Evolutionary conservation across 768 basidiomycete species (phyloP).

Genomic region (Termitomyces sp.): DNA sequence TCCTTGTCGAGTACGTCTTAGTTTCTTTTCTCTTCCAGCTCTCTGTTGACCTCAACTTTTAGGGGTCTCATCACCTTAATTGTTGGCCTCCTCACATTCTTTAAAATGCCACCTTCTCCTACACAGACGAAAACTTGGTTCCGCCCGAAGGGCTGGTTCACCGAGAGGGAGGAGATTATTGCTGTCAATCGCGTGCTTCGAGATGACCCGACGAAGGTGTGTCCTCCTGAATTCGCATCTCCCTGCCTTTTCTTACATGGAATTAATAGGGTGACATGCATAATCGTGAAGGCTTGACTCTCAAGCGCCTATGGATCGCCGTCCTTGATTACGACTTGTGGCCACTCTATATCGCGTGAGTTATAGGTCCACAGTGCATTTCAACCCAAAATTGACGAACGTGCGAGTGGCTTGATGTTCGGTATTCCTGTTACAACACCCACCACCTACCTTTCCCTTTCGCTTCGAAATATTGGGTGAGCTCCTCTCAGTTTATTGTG

Average conservation of each 20-base stretch:
- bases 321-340: slow-evolving; percentile 62
- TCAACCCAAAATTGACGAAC: not conserved
- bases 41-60: not conserved
- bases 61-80: slow-evolving; percentile 47
- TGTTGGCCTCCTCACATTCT: slow-evolving; percentile 52
- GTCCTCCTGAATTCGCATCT: not conserved
- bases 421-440: slow-evolving; percentile 47
- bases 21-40: not conserved
- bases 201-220: slow-evolving; percentile 58
- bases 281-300: slow-evolving; percentile 57
- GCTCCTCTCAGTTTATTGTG: not conserved
- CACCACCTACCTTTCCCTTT: slow-evolving; percentile 53
- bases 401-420: slow-evolving; percentile 48
- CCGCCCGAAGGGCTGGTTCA: slow-evolving; percentile 62
- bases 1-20: slow-evolving; percentile 44
- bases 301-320: slow-evolving; percentile 47
- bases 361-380: not conserved
- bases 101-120: slow-evolving; percentile 57
- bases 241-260: not conserved
- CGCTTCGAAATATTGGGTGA: slow-evolving; percentile 50
- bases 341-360: slow-evolving; percentile 58
- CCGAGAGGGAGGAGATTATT: slow-evolving; percentile 56
- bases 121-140: slow-evolving; percentile 58
- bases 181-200: slow-evolving; percentile 57
- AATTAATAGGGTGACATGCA: slow-evolving; percentile 56